These are phyloP conservation scores for Colletotrichum horii DNA, from an alignment of 2,329 filamentous ascomycete species.

Conservation along the genomic window DNA sequence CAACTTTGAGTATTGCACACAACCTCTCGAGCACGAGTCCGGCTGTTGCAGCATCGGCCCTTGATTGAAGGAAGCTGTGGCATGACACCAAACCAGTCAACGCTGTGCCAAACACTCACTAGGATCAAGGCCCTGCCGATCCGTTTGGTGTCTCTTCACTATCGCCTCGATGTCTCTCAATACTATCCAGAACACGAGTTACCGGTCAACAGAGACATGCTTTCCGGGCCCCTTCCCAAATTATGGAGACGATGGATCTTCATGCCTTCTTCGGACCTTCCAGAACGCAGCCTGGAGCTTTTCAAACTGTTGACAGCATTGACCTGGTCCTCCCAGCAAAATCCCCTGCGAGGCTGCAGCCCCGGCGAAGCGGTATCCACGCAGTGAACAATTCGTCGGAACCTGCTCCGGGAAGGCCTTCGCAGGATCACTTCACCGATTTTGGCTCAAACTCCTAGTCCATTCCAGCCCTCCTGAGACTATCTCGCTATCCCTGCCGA, in stretches of 20 bases:
- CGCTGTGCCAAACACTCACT: background rate
- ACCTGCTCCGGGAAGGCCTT: constrained; percentile 1
- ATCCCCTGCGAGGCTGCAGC: background rate
- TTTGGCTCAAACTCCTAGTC: background rate
- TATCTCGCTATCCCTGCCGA: background rate
- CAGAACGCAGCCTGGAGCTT: background rate
- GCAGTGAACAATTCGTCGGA: background rate
- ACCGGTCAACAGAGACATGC: background rate
- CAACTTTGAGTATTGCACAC: background rate
- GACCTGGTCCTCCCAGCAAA: background rate
- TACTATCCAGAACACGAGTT: background rate
- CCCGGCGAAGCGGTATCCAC: background rate
- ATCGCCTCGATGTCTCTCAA: background rate
- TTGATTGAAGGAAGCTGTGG: background rate
- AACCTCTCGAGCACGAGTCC: background rate
- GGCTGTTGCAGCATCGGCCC: background rate
- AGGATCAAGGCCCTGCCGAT: background rate
- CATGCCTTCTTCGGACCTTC: background rate
- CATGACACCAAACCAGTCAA: background rate
- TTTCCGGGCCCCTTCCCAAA: background rate
- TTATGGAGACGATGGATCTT: background rate
- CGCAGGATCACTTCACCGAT: background rate
- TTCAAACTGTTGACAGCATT: background rate
- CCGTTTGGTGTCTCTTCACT: background rate
- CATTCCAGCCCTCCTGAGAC: background rate